These are phyloP conservation scores for Petunia secreta DNA, from an alignment of 257 asterid species.

Conservation along the genomic window DNA sequence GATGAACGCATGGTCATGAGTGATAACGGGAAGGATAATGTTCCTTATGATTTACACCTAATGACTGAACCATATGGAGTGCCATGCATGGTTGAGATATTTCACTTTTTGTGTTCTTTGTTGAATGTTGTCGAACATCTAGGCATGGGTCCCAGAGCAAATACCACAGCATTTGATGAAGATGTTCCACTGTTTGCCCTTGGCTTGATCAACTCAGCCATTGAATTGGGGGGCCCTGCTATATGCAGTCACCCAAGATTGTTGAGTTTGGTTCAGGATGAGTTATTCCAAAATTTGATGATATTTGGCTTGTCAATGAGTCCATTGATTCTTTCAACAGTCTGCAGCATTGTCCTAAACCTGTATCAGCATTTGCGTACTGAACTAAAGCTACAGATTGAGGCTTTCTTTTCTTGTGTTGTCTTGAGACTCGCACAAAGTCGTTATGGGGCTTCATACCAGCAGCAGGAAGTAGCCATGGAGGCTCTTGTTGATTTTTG, in stretches of 20 bases:
- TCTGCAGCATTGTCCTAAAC: constrained; percentile 88
- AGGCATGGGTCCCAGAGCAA: constrained; percentile 78
- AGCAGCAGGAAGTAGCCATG: constrained; percentile 98
- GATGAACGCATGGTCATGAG: constrained; percentile 56
- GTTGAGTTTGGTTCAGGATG: constrained; percentile 89
- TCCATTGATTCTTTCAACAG: constrained; percentile 90
- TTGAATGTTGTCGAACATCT: constrained; percentile 77
- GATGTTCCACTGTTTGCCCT: constrained; percentile 89
- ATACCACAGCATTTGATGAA: constrained; percentile 86
- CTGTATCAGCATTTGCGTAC: constrained; percentile 80
- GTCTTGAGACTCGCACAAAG: constrained; percentile 89
- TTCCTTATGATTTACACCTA: constrained; percentile 71
- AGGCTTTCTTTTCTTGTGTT: constrained; percentile 95
- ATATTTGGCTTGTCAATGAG: constrained; percentile 89
- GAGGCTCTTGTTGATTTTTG: constrained; percentile 97
- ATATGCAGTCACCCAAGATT: constrained; percentile 75
- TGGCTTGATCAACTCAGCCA: constrained; percentile 89
- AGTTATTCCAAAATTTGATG: constrained; percentile 83
- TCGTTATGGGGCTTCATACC: constrained; percentile 87
- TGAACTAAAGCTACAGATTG: constrained; percentile 89
- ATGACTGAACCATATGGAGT: constrained; percentile 91
- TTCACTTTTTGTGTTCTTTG: constrained; percentile 89
- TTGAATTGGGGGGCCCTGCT: constrained; percentile 87
- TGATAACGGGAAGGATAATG: constrained; percentile 74
- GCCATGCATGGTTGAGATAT: constrained; percentile 95